Conservation (phyloP, 305 asterid genomes). For the Caryopteris hybrid region DNA sequence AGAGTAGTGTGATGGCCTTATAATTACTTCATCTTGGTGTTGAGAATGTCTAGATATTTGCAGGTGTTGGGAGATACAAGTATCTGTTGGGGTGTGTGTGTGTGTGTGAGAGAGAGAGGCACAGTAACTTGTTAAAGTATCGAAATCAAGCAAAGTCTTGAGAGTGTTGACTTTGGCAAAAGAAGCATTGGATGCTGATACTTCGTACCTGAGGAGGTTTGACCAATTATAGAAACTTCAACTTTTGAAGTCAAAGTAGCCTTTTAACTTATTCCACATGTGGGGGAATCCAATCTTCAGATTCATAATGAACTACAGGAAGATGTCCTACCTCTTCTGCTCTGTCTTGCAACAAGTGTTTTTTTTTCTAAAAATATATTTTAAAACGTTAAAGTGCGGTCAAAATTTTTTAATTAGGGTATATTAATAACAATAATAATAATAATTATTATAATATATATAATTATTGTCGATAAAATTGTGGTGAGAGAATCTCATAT, state of each 20-base stretch:
- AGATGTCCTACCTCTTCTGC: not conserved
- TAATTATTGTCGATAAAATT: too few species aligned
- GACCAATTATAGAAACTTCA: conserved; percentile 17
- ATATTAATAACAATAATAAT: too few species aligned
- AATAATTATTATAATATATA: too few species aligned
- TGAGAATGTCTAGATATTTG: conserved; percentile 4
- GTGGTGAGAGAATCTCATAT: too few species aligned
- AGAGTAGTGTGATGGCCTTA: not conserved
- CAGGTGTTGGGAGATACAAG: conserved; percentile 5
- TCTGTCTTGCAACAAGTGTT: too few species aligned
- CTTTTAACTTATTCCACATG: not conserved
- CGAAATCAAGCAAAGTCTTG: conserved; percentile 6
- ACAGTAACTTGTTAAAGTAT: not conserved
- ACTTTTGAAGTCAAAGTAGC: not conserved
- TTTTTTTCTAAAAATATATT: too few species aligned
- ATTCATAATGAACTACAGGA: not conserved
- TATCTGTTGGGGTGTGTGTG: conserved; percentile 20
- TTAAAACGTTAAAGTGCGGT: too few species aligned
- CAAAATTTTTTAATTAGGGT: too few species aligned
- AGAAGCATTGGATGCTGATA: conserved; percentile 32
- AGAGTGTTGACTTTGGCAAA: conserved; percentile 15
- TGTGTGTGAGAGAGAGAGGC: not conserved
- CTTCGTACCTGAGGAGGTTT: not conserved
- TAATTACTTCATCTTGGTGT: not conserved
- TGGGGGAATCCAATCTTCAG: not conserved